Evolutionary conservation across 805 yeast species (phyloP).

Genomic region (Kazachstania africana): DNA sequence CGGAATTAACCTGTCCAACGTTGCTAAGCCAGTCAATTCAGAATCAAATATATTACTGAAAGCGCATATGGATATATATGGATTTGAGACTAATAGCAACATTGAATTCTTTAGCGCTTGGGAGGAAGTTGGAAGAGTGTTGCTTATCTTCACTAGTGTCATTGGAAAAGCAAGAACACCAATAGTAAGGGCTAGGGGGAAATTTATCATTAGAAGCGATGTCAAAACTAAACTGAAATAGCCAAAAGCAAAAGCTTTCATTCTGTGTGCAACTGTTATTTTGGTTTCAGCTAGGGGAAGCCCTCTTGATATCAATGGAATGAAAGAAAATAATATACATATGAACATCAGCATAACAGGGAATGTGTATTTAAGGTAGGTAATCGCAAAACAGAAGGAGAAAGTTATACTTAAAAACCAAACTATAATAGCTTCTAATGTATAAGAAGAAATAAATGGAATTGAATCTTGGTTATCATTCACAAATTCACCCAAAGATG

Average conservation of each 20-base stretch:
- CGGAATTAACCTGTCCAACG: slow-evolving; percentile 41
- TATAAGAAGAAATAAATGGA: neutral
- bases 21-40: slow-evolving; percentile 25
- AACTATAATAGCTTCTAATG: neutral
- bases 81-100: slow-evolving; percentile 38
- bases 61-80: slow-evolving; percentile 31
- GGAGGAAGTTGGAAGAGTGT: slow-evolving; percentile 1
- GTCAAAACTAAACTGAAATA: slow-evolving; percentile 58
- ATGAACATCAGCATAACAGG: slow-evolving; percentile 8
- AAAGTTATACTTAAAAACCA: neutral
- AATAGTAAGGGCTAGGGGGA: slow-evolving; percentile 62
- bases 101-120: slow-evolving; percentile 20
- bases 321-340: slow-evolving; percentile 10
- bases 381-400: slow-evolving; percentile 6
- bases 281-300: slow-evolving; percentile 10
- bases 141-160: slow-evolving; percentile 35
- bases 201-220: slow-evolving; percentile 70
- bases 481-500: slow-evolving; percentile 48
- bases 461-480: slow-evolving; percentile 20
- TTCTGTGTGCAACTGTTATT: slow-evolving; percentile 17
- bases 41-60: slow-evolving; percentile 25
- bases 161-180: slow-evolving; percentile 70
- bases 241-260: slow-evolving; percentile 40
- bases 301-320: no score
- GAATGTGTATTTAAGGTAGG: slow-evolving; percentile 6